These are phyloP conservation scores for Cocos nucifera DNA, from an alignment of 176 grass and related monocot species.

Conservation along the genomic window DNA sequence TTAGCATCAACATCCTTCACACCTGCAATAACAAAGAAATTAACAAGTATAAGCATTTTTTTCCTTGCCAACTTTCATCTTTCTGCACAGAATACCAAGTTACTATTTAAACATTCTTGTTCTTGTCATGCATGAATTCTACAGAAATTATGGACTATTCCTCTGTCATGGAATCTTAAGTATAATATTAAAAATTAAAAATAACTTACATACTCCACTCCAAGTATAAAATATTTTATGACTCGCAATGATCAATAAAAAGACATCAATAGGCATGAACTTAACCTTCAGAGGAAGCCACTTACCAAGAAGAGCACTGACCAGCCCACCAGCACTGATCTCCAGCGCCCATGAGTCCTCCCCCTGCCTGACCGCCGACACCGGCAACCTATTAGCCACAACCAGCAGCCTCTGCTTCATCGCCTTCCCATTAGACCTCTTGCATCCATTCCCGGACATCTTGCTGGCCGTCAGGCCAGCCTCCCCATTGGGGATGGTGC, in stretches of 20 bases:
- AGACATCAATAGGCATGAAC: no score
- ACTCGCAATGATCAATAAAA: no score
- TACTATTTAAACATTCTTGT: no score
- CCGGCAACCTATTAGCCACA: constrained; percentile 87
- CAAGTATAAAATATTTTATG: no score
- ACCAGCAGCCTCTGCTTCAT: constrained; percentile 99
- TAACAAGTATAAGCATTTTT: constrained; percentile 8
- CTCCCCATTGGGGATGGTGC: background rate
- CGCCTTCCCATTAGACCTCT: constrained; percentile 19
- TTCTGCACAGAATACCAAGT: no score
- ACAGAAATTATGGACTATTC: no score
- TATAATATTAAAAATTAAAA: no score
- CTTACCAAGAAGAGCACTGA: constrained; percentile 90
- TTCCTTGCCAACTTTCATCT: no score
- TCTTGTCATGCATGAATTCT: no score
- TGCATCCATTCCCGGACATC: constrained; percentile 7
- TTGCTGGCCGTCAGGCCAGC: background rate
- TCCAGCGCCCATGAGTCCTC: constrained; percentile 92
- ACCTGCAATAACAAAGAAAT: constrained; percentile 29
- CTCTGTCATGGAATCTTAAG: no score
- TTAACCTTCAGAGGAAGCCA: background rate
- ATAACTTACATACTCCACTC: no score
- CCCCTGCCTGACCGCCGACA: constrained; percentile 77
- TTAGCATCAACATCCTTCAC: constrained; percentile 97
- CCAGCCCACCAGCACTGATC: constrained; percentile 90